These are phyloP conservation scores for Dryas alaskensis DNA, from an alignment of 306 rosid species.

Conservation along the genomic window DNA sequence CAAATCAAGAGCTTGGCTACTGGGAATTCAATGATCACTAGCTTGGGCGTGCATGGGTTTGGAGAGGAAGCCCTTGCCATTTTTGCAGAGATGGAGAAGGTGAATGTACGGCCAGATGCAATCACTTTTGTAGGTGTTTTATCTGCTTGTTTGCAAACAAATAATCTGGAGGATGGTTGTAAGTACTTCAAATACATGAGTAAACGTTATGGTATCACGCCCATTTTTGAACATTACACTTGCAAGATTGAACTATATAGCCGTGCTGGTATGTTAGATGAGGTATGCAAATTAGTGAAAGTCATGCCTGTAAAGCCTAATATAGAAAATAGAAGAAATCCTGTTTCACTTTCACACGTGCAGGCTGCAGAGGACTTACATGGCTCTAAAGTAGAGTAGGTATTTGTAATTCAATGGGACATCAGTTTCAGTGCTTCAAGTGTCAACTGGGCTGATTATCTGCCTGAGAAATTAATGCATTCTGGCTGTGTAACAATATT, in stretches of 20 bases:
- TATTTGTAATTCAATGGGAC: neutral
- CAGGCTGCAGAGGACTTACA: neutral
- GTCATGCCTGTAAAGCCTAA: conserved; percentile 13
- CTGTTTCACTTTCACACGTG: neutral
- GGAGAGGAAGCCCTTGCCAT: conserved; percentile 46
- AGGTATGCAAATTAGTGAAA: conserved; percentile 22
- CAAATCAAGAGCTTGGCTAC: conserved; percentile 51
- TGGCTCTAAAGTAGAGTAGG: neutral
- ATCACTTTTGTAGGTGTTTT: conserved; percentile 35
- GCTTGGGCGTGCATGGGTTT: conserved; percentile 71
- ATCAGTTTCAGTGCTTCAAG: neutral
- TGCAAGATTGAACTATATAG: conserved; percentile 55
- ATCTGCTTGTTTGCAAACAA: conserved; percentile 29
- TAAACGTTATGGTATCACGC: conserved; percentile 47
- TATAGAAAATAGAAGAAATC: neutral
- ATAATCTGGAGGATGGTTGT: conserved; percentile 26
- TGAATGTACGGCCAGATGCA: conserved; percentile 34
- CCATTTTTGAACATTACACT: conserved; percentile 47
- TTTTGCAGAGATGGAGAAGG: conserved; percentile 47
- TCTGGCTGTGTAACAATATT: too few species aligned
- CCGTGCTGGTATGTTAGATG: conserved; percentile 29
- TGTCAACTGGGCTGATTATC: too few species aligned
- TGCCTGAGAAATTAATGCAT: too few species aligned
- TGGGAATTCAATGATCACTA: conserved; percentile 71
- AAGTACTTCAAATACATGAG: conserved; percentile 37